These are phyloP conservation scores for Cucumis cinereus DNA, from an alignment of 306 rosid genomes.

Conservation along the genomic window DNA sequence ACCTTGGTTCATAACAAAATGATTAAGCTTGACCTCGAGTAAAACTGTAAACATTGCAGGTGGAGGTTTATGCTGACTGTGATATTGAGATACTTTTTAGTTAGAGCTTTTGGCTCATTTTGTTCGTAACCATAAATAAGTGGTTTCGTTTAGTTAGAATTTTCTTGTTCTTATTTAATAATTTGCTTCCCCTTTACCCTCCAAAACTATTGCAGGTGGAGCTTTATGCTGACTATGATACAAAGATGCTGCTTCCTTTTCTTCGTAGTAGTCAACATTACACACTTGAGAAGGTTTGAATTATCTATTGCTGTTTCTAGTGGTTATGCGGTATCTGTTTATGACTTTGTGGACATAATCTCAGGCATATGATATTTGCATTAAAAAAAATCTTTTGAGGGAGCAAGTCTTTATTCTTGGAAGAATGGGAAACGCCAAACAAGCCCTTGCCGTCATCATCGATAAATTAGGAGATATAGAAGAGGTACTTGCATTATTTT, in stretches of 20 bases:
- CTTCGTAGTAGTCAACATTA: conserved; percentile 96
- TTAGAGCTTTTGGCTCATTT: too few relatives aligned
- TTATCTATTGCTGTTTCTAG: background rate
- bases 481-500: conserved; percentile 50
- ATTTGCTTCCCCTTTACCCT: background rate
- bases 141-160: background rate
- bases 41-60: too few relatives aligned
- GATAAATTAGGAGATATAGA: conserved; percentile 78
- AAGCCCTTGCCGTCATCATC: conserved; percentile 77
- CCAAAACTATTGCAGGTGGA: conserved; percentile 42
- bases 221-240: conserved; percentile 91
- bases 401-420: conserved; percentile 95
- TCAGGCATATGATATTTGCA: conserved; percentile 84
- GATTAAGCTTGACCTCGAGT: background rate
- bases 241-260: conserved; percentile 84
- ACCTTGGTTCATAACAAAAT: background rate
- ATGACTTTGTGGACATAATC: conserved; percentile 4
- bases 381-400: conserved; percentile 50
- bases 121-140: too few relatives aligned
- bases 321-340: background rate
- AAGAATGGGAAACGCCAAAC: conserved; percentile 89
- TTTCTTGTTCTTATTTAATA: background rate
- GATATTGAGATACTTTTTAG: too few relatives aligned
- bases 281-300: conserved; percentile 82
- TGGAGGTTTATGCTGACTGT: too few relatives aligned